phyloP scores from a whole-genome alignment of 352 stramenopile genomes.

The Peronospora farinosa region DNA sequence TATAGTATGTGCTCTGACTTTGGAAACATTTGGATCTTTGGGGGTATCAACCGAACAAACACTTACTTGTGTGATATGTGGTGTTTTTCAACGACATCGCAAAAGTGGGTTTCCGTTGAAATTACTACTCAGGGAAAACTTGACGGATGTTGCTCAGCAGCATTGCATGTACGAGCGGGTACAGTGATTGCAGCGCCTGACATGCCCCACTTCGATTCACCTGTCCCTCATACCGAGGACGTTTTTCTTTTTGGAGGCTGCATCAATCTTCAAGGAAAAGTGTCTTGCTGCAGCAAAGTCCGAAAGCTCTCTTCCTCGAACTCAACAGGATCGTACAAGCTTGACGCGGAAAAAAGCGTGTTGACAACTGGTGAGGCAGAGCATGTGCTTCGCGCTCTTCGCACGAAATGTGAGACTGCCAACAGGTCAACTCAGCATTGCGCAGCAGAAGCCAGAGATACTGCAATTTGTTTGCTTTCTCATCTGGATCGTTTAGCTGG shows the following conservation, averaged over 20 bases:
- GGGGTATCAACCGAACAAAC: conserved; percentile 44
- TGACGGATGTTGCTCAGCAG: conserved; percentile 40
- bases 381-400: conserved; percentile 43
- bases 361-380: conserved; percentile 50
- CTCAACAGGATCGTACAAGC: conserved; percentile 33
- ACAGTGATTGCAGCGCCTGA: conserved; percentile 43
- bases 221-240: conserved; percentile 13
- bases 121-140: conserved; percentile 37
- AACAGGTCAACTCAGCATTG: conserved; percentile 43
- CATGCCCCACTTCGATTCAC: conserved; percentile 27
- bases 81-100: conserved; percentile 61
- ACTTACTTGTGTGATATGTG: conserved; percentile 61
- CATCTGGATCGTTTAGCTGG: conserved; percentile 75
- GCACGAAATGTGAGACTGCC: conserved; percentile 34
- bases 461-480: conserved; percentile 64
- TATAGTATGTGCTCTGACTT: conserved; percentile 76
- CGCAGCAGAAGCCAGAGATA: conserved; percentile 42
- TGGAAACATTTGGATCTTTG: conserved; percentile 80
- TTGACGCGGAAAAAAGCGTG: conserved; percentile 44
- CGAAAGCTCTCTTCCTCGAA: conserved; percentile 31
- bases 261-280: conserved; percentile 25
- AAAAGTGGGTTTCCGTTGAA: conserved; percentile 62
- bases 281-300: conserved; percentile 22
- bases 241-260: conserved; percentile 46
- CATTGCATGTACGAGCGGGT: conserved; percentile 42